Base-by-base conservation (phyloP, 805 yeast species). In the Trichomonascus vanleenenianus region DNA sequence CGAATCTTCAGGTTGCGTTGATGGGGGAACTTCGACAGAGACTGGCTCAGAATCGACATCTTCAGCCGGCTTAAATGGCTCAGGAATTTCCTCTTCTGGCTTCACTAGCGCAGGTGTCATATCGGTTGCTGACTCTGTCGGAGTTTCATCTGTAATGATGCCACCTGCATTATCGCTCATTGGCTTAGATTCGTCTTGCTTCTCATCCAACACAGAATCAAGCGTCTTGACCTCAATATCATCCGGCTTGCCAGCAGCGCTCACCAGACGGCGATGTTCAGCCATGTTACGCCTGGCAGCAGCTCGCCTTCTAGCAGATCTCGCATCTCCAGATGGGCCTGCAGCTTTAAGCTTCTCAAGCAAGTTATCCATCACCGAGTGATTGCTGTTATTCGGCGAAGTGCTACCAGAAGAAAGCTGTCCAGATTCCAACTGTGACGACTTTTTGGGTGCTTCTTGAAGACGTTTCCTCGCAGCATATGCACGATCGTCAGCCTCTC, bases 331-430 rank as follows among this genome's bases (percentile, higher is more conserved):
- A 3, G 79, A 66, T 9, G 93, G 85, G 1, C 91, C 95, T 0
- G 93, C 85, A 14, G 89, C 88, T 58, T 88, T 83, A 57, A 93
- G 74, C 58, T 84, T 86, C 61, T 88, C 95, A 47, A 93, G 72
- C 41, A 93, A 70, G 31, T 83, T 77, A 61, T 93, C 98, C 84
- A 93, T 87, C 36, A 87, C 83, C 40, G 72, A 70, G 15, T 62
- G 67, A 14, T 66, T 79, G 8, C 25, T 15, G 25, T 18, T 14
- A 5, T 31, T 30, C 25, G 67, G 71, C 6, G 44, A 41, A 3
- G 42, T n/a, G 15, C 46, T 49, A 2, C 46, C 47, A 27, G 40
- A 46, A 40, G 42, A 53, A 40, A 34, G 38, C 15, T 32, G 50
- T 32, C 50, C 56, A 33, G 57, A 50, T 33, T 51, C 50, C 45